Evolutionary conservation across 2,329 filamentous ascomycete genomes (phyloP).

Genomic region (Atkinsonella hypoxylon): DNA sequence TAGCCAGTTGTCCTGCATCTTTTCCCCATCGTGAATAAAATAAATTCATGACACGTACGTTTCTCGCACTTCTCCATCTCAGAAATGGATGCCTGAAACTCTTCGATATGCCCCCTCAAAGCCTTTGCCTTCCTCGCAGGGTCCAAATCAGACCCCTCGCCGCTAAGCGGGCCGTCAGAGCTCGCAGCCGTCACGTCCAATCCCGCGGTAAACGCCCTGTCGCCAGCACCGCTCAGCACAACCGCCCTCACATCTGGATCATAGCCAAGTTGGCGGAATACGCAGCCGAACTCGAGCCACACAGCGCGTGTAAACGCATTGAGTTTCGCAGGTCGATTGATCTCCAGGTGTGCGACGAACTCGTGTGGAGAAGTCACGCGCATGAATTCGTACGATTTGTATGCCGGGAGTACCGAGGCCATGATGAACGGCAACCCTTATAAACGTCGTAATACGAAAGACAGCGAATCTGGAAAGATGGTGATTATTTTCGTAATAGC

Average conservation of each 20-base stretch:
- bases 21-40: too few relatives aligned
- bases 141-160: conserved; percentile 31
- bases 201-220: conserved; percentile 74
- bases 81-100: conserved; percentile 71
- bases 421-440: neutral
- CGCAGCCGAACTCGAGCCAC: conserved; percentile 67
- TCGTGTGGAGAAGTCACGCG: conserved; percentile 58
- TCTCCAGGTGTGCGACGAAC: conserved; percentile 81
- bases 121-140: conserved; percentile 49
- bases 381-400: conserved; percentile 53
- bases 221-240: conserved; percentile 69
- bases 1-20: too few relatives aligned
- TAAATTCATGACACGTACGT: conserved; percentile 32
- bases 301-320: conserved; percentile 79
- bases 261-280: conserved; percentile 61
- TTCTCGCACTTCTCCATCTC: conserved; percentile 82
- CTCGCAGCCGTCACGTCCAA: conserved; percentile 68
- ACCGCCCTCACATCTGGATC: conserved; percentile 65
- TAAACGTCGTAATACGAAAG: too few relatives aligned
- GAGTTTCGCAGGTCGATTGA: conserved; percentile 75
- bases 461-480: too few relatives aligned
- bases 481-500: too few relatives aligned
- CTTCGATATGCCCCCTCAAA: conserved; percentile 56
- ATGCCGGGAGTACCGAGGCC: conserved; percentile 14
- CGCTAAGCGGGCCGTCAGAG: conserved; percentile 33